Conservation (phyloP, 257 asterid genomes). For the Vinca minor region DNA sequence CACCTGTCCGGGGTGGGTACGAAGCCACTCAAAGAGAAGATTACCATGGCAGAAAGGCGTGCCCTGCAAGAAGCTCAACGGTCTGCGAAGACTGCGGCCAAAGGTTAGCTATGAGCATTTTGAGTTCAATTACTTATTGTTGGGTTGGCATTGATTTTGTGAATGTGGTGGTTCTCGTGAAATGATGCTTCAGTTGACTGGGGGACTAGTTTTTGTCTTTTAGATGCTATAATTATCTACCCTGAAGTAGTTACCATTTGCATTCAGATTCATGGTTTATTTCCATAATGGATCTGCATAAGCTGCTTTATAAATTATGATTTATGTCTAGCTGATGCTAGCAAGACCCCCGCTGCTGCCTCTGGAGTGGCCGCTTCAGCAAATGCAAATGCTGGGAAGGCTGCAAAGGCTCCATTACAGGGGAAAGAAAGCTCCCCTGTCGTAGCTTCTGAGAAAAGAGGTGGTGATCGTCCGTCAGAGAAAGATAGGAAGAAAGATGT, state of each 20-base stretch:
- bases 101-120: constrained; percentile 49
- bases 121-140: background rate
- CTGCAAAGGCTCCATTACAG: constrained; percentile 43
- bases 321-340: constrained; percentile 46
- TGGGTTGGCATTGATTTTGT: constrained; percentile 2
- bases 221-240: background rate
- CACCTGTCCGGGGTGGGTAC: constrained; percentile 29
- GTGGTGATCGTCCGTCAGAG: constrained; percentile 57
- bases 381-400: constrained; percentile 45
- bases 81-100: constrained; percentile 81
- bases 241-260: background rate
- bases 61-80: constrained; percentile 93
- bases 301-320: constrained; percentile 9
- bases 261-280: background rate
- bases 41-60: constrained; percentile 92
- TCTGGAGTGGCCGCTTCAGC: constrained; percentile 34
- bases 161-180: background rate
- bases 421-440: constrained; percentile 62
- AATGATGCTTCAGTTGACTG: background rate
- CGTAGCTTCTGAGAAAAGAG: constrained; percentile 55
- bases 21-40: no score
- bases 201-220: background rate
- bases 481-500: constrained; percentile 92
- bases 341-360: constrained; percentile 41
- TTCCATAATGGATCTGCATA: background rate